Evolutionary conservation across 306 rosid genomes (phyloP), one percentile per base, ranked within the genome.

Genomic region (Calophaca sinica): DNA sequence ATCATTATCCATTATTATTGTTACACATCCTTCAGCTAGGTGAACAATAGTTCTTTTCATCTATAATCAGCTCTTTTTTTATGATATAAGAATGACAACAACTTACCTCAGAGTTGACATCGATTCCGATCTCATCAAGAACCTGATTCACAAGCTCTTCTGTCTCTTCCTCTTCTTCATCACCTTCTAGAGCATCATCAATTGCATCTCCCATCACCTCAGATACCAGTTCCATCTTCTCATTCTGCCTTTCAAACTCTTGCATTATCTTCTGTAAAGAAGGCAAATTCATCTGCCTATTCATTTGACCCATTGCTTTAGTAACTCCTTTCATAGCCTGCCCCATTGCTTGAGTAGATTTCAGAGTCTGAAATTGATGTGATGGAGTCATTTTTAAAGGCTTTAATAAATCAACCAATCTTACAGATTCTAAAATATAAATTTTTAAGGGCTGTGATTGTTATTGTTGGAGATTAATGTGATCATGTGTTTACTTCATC

Each of bases 301-400:
- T 93, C 98, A 93, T 91, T 84, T 91, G 97, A 29, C 98, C 98
- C 98, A 93, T 93, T 62, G 98, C 98, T 84, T 93, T 93, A 6
- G 98, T 93, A 79, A 93, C 98, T 41, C 98, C 98, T 81, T 93
- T 93, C 98, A 93, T 93, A 41, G 98, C 98, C 83, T 93, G 97
- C 9, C 98, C 97, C 98, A 93, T 93, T 1, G 98, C 93, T 86
- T 89, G 98, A 53, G 98, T 93, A 14, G 98, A 93, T 81, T 91
- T 93, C 81, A 93, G 75, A 2, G 98, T 93, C 98, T 93, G 83
- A 48, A 75, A 58, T 65, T 9, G 10, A 68, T 41, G 36, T 33
- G 9, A n/a, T 10, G 60, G 11, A 77, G 62, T 82, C 77, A 78
- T 7, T 59, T 51, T 44, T 5, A 66, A 58, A 76, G 6, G 11